Percentiles rank a stretch among this genome's conserved stretches.
phyloP scores from a whole-genome alignment of 2,329 filamentous ascomycete genomes.

The Aspergillus eucalypticola region DNA sequence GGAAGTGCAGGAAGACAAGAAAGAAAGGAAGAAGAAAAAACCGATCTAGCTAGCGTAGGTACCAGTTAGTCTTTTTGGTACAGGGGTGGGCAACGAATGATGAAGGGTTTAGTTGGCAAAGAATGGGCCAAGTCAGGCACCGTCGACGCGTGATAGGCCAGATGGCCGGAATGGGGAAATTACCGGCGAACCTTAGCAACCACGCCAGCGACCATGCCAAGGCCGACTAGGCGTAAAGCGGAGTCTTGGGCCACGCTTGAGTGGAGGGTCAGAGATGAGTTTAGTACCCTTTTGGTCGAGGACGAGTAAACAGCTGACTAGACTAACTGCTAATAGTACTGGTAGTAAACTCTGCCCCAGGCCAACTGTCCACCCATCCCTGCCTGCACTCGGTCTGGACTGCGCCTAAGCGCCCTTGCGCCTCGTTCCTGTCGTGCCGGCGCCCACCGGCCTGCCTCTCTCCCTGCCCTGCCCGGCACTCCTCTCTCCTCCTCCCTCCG shows the following conservation, averaged over 20 bases:
- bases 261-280: too few species aligned
- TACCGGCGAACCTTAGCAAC: slow-evolving; percentile 12
- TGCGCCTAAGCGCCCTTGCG: slow-evolving; percentile 23
- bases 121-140: slow-evolving; percentile 16
- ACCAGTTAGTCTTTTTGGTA: not conserved
- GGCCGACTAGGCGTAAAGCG: not conserved
- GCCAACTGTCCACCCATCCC: not conserved
- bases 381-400: slow-evolving; percentile 3
- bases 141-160: slow-evolving; percentile 13
- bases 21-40: not conserved
- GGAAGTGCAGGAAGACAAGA: not conserved
- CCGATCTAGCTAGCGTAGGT: slow-evolving; percentile 1
- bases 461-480: not conserved
- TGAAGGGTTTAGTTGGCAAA: not conserved
- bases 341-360: not conserved
- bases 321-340: not conserved
- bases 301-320: too few species aligned
- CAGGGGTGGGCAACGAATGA: slow-evolving; percentile 5
- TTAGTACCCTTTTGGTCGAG: too few species aligned
- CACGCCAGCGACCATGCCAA: slow-evolving; percentile 18
- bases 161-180: slow-evolving; percentile 7
- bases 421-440: slow-evolving; percentile 16
- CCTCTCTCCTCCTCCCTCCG: slow-evolving; percentile 4
- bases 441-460: not conserved
- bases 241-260: not conserved